Evolutionary conservation across 805 yeast genomes (phyloP).

Genomic region (Ogataea glucozyma): DNA sequence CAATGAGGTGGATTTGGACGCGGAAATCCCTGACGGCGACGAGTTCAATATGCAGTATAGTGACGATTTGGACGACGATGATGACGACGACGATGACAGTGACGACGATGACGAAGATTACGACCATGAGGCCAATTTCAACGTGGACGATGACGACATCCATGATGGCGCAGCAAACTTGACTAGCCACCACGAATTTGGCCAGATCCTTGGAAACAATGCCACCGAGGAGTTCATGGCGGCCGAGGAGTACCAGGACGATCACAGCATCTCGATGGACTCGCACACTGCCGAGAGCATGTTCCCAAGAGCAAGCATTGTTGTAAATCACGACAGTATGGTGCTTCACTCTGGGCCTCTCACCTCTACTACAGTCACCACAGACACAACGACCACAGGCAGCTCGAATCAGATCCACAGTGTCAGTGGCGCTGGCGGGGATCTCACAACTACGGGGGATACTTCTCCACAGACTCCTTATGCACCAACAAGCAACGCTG

Average conservation of each 20-base stretch:
- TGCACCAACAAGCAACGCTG: constrained; percentile 7
- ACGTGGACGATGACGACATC: constrained; percentile 11
- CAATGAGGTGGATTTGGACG: constrained; percentile 44
- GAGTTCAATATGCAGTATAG: constrained; percentile 38
- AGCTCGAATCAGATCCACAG: constrained; percentile 14
- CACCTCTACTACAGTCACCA: constrained; percentile 17
- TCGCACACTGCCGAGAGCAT: constrained; percentile 17
- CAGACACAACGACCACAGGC: constrained; percentile 11
- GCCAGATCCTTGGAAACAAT: neutral
- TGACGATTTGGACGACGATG: constrained; percentile 11
- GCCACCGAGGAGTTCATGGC: constrained; percentile 37
- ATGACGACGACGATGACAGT: constrained; percentile 19
- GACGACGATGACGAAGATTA: constrained; percentile 13
- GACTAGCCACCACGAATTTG: neutral
- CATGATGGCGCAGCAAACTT: neutral
- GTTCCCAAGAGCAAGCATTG: constrained; percentile 9
- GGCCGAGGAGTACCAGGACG: constrained; percentile 39
- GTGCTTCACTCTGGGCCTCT: constrained; percentile 18
- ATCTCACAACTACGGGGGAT: constrained; percentile 17
- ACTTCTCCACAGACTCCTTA: constrained; percentile 26
- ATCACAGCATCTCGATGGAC: constrained; percentile 33
- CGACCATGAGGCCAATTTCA: constrained; percentile 11
- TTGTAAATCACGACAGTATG: constrained; percentile 10
- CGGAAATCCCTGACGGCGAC: constrained; percentile 44
- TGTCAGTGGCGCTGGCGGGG: constrained; percentile 8